A percentile compares a stretch with the other conserved stretches of the same genome.
Conservation (phyloP, 2,329 filamentous ascomycete genomes). For the Akanthomyces uredinophilus region DNA sequence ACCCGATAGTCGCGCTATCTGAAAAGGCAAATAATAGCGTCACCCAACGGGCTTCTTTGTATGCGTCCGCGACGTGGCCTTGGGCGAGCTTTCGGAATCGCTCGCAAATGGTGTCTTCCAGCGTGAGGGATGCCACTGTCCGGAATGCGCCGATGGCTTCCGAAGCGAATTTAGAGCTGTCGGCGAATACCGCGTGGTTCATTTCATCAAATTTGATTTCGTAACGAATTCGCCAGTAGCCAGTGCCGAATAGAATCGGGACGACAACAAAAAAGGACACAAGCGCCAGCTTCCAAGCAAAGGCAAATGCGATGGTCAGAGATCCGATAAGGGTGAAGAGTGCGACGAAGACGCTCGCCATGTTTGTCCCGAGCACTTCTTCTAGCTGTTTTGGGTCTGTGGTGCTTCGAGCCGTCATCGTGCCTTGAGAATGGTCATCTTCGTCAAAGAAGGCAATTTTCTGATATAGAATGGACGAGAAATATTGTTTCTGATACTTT, state of each 20-base stretch:
- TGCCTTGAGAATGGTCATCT: constrained; percentile 55
- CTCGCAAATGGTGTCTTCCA: constrained; percentile 59
- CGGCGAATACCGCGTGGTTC: constrained; percentile 62
- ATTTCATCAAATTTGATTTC: constrained; percentile 63
- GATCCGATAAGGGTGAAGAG: constrained; percentile 61
- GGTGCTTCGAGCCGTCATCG: constrained; percentile 51
- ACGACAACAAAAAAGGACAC: constrained; percentile 59
- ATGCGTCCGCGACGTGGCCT: constrained; percentile 55
- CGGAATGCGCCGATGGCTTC: constrained; percentile 70
- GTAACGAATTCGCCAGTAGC: constrained; percentile 49
- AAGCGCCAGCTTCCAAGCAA: constrained; percentile 71
- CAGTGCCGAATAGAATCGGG: constrained; percentile 42
- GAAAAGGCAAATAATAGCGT: constrained; percentile 64
- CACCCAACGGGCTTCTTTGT: constrained; percentile 54
- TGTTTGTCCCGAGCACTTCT: constrained; percentile 60
- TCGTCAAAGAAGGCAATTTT: constrained; percentile 56
- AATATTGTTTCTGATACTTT: constrained; percentile 55
- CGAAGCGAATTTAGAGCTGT: constrained; percentile 69
- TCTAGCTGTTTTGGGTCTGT: constrained; percentile 56
- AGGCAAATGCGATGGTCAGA: constrained; percentile 62
- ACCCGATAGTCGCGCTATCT: constrained; percentile 59
- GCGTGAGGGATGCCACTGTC: constrained; percentile 64
- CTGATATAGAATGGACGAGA: constrained; percentile 54
- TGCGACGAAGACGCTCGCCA: constrained; percentile 58
- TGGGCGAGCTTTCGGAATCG: constrained; percentile 58